A percentile compares a stretch with the other conserved stretches of the same genome.
These are phyloP conservation scores for Trichoderma arundinaceum DNA, from an alignment of 2,329 filamentous ascomycete species.

Conservation along the genomic window DNA sequence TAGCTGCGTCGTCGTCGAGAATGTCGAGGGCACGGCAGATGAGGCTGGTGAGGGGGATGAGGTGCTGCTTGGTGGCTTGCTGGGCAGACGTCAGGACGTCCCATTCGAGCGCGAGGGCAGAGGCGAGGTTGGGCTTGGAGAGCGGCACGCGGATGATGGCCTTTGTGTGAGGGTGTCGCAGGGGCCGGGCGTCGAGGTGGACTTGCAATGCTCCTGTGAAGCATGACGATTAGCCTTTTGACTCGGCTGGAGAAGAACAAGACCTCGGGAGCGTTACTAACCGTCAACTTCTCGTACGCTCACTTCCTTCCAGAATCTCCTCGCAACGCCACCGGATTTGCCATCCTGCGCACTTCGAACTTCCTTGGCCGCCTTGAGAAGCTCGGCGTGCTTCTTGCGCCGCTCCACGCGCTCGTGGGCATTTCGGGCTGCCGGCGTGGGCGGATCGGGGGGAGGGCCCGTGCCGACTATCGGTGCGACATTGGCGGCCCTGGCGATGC, in stretches of 20 bases:
- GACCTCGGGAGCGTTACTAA: conserved; percentile 43
- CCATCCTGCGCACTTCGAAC: conserved; percentile 47
- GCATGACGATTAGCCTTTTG: neutral
- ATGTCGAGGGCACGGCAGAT: conserved; percentile 85
- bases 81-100: conserved; percentile 80
- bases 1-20: conserved; percentile 63
- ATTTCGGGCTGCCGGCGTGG: conserved; percentile 51
- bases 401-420: conserved; percentile 55
- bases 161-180: conserved; percentile 78
- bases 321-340: conserved; percentile 58
- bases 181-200: conserved; percentile 76
- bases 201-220: conserved; percentile 60
- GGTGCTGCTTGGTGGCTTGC: conserved; percentile 83
- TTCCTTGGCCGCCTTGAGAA: conserved; percentile 59
- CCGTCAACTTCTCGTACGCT: conserved; percentile 70
- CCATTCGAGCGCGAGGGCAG: conserved; percentile 91
- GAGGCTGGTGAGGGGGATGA: conserved; percentile 88
- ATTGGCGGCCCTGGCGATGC: conserved; percentile 48
- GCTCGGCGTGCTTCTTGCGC: conserved; percentile 59
- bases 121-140: conserved; percentile 80
- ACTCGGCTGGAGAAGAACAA: neutral
- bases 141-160: conserved; percentile 72
- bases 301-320: conserved; percentile 90
- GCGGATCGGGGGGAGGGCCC: conserved; percentile 64
- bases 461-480: conserved; percentile 60